phyloP scores from a whole-genome alignment of 2,329 filamentous ascomycete genomes.

The Aspergillus alliaceus region DNA sequence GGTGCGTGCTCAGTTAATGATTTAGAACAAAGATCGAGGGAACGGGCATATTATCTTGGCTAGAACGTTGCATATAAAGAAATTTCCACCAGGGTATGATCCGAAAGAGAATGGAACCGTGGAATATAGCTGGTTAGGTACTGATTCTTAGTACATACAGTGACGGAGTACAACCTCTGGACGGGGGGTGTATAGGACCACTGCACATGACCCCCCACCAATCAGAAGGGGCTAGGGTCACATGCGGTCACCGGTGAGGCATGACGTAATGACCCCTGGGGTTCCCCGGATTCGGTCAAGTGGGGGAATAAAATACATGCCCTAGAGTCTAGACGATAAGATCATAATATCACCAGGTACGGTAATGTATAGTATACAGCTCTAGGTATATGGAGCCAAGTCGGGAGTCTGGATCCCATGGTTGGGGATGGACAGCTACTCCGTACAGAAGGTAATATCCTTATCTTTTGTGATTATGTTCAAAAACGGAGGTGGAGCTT shows the following conservation, averaged over 20 bases:
- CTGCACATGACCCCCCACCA: background rate
- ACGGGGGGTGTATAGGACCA: background rate
- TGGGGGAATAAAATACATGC: no score
- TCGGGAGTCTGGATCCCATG: background rate
- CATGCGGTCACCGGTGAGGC: background rate
- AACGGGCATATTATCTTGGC: no score
- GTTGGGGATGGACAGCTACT: no score
- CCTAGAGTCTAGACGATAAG: no score
- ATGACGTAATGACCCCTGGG: conserved; percentile 12
- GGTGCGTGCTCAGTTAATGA: no score
- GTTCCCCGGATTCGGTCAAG: conserved; percentile 13
- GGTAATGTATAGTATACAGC: no score
- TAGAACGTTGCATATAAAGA: background rate
- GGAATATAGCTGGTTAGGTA: background rate
- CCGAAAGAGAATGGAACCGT: background rate
- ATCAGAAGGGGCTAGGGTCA: background rate
- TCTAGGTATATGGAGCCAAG: no score
- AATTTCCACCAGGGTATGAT: background rate
- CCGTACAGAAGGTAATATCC: background rate
- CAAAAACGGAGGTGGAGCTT: background rate
- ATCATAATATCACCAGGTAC: no score
- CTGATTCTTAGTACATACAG: no score
- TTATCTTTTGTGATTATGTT: background rate
- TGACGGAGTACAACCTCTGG: background rate
- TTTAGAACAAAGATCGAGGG: no score